Evolutionary conservation across 306 rosid species (phyloP).

Genomic region (Cicer chorassanicum): DNA sequence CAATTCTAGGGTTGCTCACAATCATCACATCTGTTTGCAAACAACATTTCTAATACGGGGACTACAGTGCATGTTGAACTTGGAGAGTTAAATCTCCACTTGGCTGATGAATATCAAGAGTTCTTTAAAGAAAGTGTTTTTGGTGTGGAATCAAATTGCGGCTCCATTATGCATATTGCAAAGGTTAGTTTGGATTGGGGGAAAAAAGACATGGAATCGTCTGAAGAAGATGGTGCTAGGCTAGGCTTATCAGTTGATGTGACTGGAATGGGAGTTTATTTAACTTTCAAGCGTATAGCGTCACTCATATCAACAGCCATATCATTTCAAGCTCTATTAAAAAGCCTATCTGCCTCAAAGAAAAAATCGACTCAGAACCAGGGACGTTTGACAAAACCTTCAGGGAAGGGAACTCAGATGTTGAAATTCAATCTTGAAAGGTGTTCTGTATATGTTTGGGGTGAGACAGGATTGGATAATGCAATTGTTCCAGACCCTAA

Average conservation of each 20-base stretch:
- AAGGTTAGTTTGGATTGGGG: constrained; percentile 98
- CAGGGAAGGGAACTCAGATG: constrained; percentile 78
- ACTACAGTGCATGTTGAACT: constrained; percentile 82
- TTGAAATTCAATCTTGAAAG: constrained; percentile 83
- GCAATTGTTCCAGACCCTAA: constrained; percentile 85
- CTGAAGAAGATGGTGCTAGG: constrained; percentile 71
- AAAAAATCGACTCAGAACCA: constrained; percentile 64
- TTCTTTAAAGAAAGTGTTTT: constrained; percentile 87
- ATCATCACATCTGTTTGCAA: constrained; percentile 87
- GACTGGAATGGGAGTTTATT: constrained; percentile 81
- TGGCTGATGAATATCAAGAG: constrained; percentile 94
- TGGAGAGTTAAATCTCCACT: constrained; percentile 89
- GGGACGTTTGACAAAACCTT: constrained; percentile 69
- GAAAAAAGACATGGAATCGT: constrained; percentile 76
- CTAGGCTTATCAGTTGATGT: constrained; percentile 82
- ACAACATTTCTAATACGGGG: constrained; percentile 85
- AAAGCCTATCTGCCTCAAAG: constrained; percentile 64
- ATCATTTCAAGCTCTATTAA: constrained; percentile 74
- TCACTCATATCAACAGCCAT: constrained; percentile 84
- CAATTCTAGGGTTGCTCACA: constrained; percentile 85
- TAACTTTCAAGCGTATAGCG: constrained; percentile 79
- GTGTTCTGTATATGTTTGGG: constrained; percentile 77
- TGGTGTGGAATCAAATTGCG: constrained; percentile 88
- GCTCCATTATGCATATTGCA: constrained; percentile 80
- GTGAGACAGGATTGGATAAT: constrained; percentile 80